These are phyloP conservation scores for Pluteus cervinus DNA, from an alignment of 768 basidiomycete genomes.

Conservation along the genomic window DNA sequence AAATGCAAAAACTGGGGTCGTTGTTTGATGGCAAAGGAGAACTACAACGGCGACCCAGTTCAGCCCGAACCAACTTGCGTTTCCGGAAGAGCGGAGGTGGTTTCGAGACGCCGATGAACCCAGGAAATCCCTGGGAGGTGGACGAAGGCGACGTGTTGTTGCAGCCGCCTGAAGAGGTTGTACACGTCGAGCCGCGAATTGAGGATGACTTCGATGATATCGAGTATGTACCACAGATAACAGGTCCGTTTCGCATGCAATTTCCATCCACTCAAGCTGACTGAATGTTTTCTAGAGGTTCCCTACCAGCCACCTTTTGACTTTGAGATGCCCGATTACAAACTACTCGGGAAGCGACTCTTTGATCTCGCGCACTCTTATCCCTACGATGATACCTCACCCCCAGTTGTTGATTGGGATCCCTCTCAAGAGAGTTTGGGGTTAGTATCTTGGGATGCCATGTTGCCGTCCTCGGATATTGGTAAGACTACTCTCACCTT, in stretches of 20 bases:
- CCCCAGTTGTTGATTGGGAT: too few species aligned
- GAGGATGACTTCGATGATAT: conserved; percentile 40
- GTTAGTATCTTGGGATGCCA: too few species aligned
- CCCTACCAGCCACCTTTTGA: conserved; percentile 38
- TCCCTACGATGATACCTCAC: conserved; percentile 23
- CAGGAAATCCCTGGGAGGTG: conserved; percentile 72
- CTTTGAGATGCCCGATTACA: conserved; percentile 39
- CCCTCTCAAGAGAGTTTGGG: too few species aligned
- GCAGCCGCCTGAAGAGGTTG: conserved; percentile 21
- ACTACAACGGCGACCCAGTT: conserved; percentile 56
- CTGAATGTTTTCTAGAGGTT: conserved; percentile 24
- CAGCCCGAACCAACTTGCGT: conserved; percentile 58
- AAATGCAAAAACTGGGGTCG: conserved; percentile 28
- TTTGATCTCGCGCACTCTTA: conserved; percentile 26
- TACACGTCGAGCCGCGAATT: too few species aligned
- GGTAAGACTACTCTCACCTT: too few species aligned
- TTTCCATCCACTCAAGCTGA: background rate
- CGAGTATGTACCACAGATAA: conserved; percentile 49
- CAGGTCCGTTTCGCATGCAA: conserved; percentile 18
- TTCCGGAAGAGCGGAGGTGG: conserved; percentile 44
- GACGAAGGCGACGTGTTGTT: conserved; percentile 41
- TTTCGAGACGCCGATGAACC: conserved; percentile 64
- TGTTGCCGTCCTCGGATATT: too few species aligned
- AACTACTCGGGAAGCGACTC: conserved; percentile 30
- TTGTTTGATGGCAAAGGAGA: conserved; percentile 27